Base-by-base conservation (phyloP, 1,139 yeast genomes). In the Pichia sp. region DNA sequence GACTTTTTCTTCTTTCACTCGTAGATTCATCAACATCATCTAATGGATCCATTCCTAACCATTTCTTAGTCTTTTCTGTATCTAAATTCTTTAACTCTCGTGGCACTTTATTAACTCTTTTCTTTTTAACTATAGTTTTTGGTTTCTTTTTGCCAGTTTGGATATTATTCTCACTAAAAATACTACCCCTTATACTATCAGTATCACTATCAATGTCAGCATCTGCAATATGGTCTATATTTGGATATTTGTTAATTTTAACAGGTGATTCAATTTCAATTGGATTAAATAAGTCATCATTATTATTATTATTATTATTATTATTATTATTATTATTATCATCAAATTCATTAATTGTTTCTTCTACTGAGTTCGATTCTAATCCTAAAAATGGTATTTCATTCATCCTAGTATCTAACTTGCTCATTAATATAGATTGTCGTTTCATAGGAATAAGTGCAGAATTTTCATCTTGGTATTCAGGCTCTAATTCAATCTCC, bases 51-150 rank as follows among this genome's bases (percentile, higher is more conserved):
- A 44, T 39, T 10, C 47, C 50, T n/a, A 40, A 25, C 51, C 50
- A 45, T 31, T 28, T 43, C n/a, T 44, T 47, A 2, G 53, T 48
- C 33, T 46, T 49, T 23, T 49, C 52, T 2, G 50, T 43, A 9
- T 50, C 52, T 14, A 50, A 31, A 30, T 50, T 49, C 21, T 41
- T 47, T n/a, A 74, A 60, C 8, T 78, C 68, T 49, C 77, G 33
- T 11, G 52, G 44, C 19, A 47, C 32, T 16, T 33, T 39, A 21
- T 29, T 27, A 10, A 41, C 35, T 31, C 50, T 47, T 15, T 40
- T 35, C 23, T 18, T 31, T 16, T 24, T 35, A 45, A 33, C 23
- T 40, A 30, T 39, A 33, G 35, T 37, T 35, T 51, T 50, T 24
- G 42, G 50, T n/a, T 35, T 32, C n/a, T n/a, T n/a, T n/a, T 35